These are phyloP conservation scores for Diaporthe vaccinii DNA, from an alignment of 2,329 filamentous ascomycete species.

Conservation along the genomic window DNA sequence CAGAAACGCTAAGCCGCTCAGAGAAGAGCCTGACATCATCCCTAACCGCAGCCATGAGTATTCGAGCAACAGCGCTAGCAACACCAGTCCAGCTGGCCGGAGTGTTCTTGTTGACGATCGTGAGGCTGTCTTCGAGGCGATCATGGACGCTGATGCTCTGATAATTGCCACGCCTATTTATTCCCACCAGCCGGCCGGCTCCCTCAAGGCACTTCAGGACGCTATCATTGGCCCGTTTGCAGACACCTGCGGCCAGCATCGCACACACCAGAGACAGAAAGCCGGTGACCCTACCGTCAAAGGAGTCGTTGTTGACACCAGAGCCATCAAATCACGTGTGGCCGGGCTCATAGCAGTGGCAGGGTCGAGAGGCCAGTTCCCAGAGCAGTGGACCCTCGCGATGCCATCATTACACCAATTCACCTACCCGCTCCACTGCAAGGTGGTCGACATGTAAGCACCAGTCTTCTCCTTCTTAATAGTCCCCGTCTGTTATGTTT, in stretches of 20 bases:
- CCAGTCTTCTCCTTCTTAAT: not conserved
- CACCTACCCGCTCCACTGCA: slow-evolving; percentile 11
- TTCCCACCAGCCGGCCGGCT: slow-evolving; percentile 26
- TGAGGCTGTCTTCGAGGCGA: not conserved
- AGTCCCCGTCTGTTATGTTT: not conserved
- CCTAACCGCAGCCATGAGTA: slow-evolving; percentile 7
- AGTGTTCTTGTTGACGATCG: not conserved
- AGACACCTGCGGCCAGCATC: slow-evolving; percentile 7
- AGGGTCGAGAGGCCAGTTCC: slow-evolving; percentile 18
- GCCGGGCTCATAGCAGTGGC: slow-evolving; percentile 21
- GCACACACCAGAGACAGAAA: not conserved
- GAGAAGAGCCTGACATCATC: not conserved
- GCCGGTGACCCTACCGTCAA: not conserved
- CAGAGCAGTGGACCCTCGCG: slow-evolving; percentile 30
- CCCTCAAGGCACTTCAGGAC: slow-evolving; percentile 23
- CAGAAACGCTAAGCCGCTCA: slow-evolving; percentile 2
- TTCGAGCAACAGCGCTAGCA: not conserved
- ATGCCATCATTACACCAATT: slow-evolving; percentile 27
- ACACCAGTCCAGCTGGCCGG: too few relatives aligned
- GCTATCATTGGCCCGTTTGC: slow-evolving; percentile 27
- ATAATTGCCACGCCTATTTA: slow-evolving; percentile 25
- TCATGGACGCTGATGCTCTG: slow-evolving; percentile 21
- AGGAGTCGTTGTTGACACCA: not conserved
- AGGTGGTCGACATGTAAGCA: not conserved
- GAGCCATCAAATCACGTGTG: slow-evolving; percentile 18